phyloP scores from a whole-genome alignment of 2,329 filamentous ascomycete genomes.

The Atkinsonella hypoxylon region DNA sequence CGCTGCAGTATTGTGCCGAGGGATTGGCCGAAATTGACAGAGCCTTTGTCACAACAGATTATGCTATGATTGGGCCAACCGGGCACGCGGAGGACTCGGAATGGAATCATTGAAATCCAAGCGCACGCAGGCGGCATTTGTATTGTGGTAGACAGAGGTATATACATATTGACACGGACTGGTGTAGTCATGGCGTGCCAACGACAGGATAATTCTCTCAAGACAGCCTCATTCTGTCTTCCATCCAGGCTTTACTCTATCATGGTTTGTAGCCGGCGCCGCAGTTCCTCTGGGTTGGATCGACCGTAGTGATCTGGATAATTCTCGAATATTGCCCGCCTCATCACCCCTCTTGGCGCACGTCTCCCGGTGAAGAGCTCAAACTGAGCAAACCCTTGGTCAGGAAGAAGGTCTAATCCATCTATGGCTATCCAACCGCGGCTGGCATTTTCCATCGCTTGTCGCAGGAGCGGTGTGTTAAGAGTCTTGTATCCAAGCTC shows the following conservation, averaged over 20 bases:
- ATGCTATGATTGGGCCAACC: conserved; percentile 19
- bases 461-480: conserved; percentile 56
- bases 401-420: conserved; percentile 62
- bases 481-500: conserved; percentile 66
- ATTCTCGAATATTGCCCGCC: conserved; percentile 44
- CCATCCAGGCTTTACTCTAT: conserved; percentile 9
- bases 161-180: background rate
- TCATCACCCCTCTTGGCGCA: conserved; percentile 50
- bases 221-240: background rate
- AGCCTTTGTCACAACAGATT: conserved; percentile 23
- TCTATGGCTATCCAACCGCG: conserved; percentile 65
- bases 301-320: conserved; percentile 31
- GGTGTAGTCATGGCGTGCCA: background rate
- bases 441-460: conserved; percentile 48
- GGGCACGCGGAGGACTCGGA: conserved; percentile 18
- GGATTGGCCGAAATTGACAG: conserved; percentile 19
- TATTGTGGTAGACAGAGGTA: background rate
- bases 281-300: conserved; percentile 27
- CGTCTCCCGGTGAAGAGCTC: conserved; percentile 60
- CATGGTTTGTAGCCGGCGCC: conserved; percentile 17
- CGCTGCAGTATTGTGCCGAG: conserved; percentile 22
- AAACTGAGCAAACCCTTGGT: conserved; percentile 73
- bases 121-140: background rate
- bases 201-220: background rate
- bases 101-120: conserved; percentile 8